Evolutionary conservation across 352 stramenopile species (phyloP).

Genomic region (Aphanomyces invadans): DNA sequence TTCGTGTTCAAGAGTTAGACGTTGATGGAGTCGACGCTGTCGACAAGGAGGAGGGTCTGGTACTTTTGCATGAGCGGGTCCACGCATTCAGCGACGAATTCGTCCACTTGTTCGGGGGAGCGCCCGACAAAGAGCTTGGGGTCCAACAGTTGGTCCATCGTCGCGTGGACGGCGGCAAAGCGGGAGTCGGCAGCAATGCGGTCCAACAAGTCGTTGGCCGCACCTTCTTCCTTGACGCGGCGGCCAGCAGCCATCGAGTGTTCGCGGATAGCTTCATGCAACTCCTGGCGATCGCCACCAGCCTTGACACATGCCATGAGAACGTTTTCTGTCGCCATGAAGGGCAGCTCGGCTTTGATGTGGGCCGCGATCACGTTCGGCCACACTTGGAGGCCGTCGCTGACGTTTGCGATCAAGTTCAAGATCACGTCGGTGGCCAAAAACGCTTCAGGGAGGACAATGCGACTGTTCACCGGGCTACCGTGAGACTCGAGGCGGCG

Average conservation of each 20-base stretch:
- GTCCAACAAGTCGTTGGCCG: slow-evolving; percentile 96
- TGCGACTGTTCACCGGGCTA: too few relatives aligned
- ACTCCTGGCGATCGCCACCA: slow-evolving; percentile 94
- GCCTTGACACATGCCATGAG: slow-evolving; percentile 98
- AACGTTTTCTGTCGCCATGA: slow-evolving; percentile 99
- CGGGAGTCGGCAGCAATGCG: slow-evolving; percentile 91
- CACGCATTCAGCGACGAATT: slow-evolving; percentile 95
- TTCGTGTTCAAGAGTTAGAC: slow-evolving; percentile 82
- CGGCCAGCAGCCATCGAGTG: slow-evolving; percentile 97
- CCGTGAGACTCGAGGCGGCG: too few relatives aligned
- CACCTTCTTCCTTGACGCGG: slow-evolving; percentile 96
- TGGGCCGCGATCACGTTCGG: slow-evolving; percentile 95
- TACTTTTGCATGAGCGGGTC: slow-evolving; percentile 89
- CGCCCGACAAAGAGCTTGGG: slow-evolving; percentile 96
- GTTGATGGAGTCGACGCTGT: slow-evolving; percentile 94
- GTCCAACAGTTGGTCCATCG: slow-evolving; percentile 94
- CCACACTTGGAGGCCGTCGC: slow-evolving; percentile 93
- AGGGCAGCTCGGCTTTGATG: slow-evolving; percentile 97
- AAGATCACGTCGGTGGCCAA: slow-evolving; percentile 97
- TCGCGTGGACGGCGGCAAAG: slow-evolving; percentile 93
- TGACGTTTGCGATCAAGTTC: slow-evolving; percentile 96
- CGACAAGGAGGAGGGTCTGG: slow-evolving; percentile 80
- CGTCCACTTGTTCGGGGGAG: slow-evolving; percentile 91
- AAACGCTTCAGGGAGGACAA: slow-evolving; percentile 97
- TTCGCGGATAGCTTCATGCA: slow-evolving; percentile 98